These are phyloP conservation scores for Shiraia bambusicola DNA, from an alignment of 2,329 filamentous ascomycete species.

Conservation along the genomic window DNA sequence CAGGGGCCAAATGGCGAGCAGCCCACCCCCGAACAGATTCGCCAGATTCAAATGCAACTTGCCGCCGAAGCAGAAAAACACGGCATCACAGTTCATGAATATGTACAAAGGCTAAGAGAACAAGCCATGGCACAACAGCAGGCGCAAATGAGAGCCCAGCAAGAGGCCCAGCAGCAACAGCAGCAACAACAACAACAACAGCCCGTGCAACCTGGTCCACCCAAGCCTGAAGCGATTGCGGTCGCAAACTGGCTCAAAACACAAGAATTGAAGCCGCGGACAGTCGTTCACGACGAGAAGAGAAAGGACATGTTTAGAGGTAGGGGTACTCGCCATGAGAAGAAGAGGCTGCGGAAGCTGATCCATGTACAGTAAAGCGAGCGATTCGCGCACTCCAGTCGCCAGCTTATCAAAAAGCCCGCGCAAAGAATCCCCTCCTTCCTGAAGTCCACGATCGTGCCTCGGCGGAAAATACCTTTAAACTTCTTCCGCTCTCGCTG, in stretches of 20 bases:
- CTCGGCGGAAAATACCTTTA: conserved; percentile 90
- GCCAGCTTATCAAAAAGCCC: conserved; percentile 83
- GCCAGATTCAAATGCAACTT: conserved; percentile 78
- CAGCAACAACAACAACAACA: conserved; percentile 56
- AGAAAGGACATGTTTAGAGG: conserved; percentile 98
- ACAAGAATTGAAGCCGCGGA: conserved; percentile 85
- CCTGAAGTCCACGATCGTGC: conserved; percentile 86
- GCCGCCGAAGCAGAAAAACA: conserved; percentile 79
- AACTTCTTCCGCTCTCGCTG: conserved; percentile 90
- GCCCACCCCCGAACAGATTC: conserved; percentile 82
- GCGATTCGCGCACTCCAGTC: conserved; percentile 88
- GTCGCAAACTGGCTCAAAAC: conserved; percentile 83
- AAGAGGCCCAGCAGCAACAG: conserved; percentile 35
- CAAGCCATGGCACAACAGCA: conserved; percentile 60
- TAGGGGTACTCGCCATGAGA: conserved; percentile 41
- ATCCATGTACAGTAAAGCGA: conserved; percentile 72
- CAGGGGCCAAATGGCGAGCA: conserved; percentile 46
- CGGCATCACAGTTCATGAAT: conserved; percentile 82
- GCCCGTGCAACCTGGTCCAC: conserved; percentile 74
- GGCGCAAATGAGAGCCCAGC: conserved; percentile 36
- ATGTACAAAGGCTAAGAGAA: conserved; percentile 60
- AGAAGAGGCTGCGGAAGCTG: conserved; percentile 1
- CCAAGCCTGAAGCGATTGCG: conserved; percentile 84
- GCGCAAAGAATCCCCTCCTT: conserved; percentile 84
- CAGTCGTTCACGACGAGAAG: conserved; percentile 92